phyloP scores from a whole-genome alignment of 2,329 filamentous ascomycete genomes.

The Colletotrichum sp. region DNA sequence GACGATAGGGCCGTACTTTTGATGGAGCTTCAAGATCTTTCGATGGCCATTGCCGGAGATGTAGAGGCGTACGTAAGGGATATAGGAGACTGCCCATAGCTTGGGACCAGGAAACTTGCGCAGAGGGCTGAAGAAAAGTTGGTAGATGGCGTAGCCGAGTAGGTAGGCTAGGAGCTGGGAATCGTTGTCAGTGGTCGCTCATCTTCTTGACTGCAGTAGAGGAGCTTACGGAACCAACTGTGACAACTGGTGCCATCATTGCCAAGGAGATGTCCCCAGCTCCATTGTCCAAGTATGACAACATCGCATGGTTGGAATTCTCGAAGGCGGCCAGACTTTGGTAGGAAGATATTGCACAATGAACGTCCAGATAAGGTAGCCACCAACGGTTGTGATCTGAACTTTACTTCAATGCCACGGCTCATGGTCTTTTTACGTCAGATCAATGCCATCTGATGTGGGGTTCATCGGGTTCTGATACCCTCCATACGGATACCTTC shows the following conservation, averaged over 20 bases:
- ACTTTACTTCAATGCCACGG: neutral
- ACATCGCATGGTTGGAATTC: neutral
- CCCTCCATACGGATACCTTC: neutral
- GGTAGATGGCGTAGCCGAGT: neutral
- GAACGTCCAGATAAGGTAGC: neutral
- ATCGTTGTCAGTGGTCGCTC: neutral
- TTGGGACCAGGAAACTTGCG: conserved; percentile 11
- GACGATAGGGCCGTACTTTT: conserved; percentile 47
- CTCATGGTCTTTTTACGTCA: neutral
- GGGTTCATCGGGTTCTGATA: neutral
- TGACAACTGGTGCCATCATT: neutral
- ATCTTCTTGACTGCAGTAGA: neutral
- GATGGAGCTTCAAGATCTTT: conserved; percentile 35
- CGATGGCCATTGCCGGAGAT: conserved; percentile 16
- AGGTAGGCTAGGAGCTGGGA: neutral
- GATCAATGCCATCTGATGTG: neutral
- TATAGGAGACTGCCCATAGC: neutral
- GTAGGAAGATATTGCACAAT: neutral
- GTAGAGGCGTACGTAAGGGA: neutral
- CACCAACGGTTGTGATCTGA: neutral
- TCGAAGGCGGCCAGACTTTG: neutral
- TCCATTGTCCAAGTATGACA: neutral
- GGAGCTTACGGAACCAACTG: neutral
- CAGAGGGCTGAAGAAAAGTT: conserved; percentile 1
- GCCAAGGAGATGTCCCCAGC: neutral